Base-by-base conservation (phyloP, 1,284 basidiomycete species). In the Phylloporus sp. region DNA sequence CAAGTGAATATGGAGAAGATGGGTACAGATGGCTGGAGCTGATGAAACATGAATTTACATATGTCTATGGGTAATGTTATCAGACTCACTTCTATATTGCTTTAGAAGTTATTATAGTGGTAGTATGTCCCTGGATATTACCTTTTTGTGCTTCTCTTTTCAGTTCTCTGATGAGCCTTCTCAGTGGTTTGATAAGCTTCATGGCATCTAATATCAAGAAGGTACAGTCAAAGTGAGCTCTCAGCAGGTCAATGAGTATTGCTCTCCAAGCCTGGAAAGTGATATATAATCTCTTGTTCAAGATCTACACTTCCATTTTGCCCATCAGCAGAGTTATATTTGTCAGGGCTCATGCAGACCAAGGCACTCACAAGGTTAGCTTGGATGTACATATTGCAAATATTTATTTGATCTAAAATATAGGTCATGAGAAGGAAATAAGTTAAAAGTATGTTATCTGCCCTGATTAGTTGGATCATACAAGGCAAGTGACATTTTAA, bases 211-310 rank as follows among this genome's bases (percentile, higher is more conserved):
- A 39, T 47, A 52, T 15, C 22, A 13, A 1, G 12, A 37, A 31
- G 7, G 57, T 31, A 51, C 4, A 5, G 28, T 55, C 15, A 4
- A 26, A 24, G 18, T 20, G 47, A 7, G 13, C 28, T n/a, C 32
- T 26, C 22, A 22, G 32, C 22, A 20, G 5, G 8, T 4, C 2
- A 2, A 29, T 6, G n/a, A 53, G 37, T 2, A 6, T 34, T 26
- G 29, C 67, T 52, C 22, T 74, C 73, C 63, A 1, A 74, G 55
- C 8, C 68, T 70, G 24, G 74, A 76, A 31, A 74, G 46, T 2
- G 8, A 20, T 22, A 34, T 20, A 73, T 37, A 20, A 58, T 37
- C 15, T 49, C 24, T 44, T 64, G 56, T n/a, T 53, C 66, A 31
- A 46, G 26, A 52, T 65, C 44, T 11, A 7, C 17, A 28, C 3